Percentiles rank a stretch among this genome's conserved stretches.
These are phyloP conservation scores for Porodaedalea pini DNA, from an alignment of 1,284 basidiomycete genomes.

Conservation along the genomic window DNA sequence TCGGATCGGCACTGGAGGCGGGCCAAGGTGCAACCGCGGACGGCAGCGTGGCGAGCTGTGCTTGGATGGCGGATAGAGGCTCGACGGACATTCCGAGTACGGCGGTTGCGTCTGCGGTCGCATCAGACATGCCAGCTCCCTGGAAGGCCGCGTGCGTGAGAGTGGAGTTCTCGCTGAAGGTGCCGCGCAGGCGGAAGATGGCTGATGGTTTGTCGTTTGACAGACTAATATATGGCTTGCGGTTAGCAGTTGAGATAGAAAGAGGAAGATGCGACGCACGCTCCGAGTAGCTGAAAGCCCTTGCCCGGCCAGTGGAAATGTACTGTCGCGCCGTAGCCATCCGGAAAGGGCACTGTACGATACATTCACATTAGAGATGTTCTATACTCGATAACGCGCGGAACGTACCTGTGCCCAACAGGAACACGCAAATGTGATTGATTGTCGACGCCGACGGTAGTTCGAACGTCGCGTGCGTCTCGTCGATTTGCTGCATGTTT, in stretches of 20 bases:
- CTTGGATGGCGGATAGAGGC: constrained; percentile 55
- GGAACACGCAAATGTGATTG: constrained; percentile 88
- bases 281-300: constrained; percentile 85
- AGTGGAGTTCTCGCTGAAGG: constrained; percentile 48
- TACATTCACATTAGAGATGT: background rate
- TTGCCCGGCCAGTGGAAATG: constrained; percentile 89
- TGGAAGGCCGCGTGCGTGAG: constrained; percentile 52
- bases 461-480: constrained; percentile 83
- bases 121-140: constrained; percentile 32
- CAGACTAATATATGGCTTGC: constrained; percentile 48
- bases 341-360: constrained; percentile 75
- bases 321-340: constrained; percentile 85
- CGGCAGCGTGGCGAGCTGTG: constrained; percentile 49
- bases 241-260: background rate
- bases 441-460: constrained; percentile 74
- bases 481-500: constrained; percentile 73
- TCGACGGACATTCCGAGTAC: constrained; percentile 71
- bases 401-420: constrained; percentile 74
- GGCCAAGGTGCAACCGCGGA: constrained; percentile 30
- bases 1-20: constrained; percentile 33
- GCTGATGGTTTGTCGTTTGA: constrained; percentile 91
- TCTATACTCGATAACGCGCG: background rate
- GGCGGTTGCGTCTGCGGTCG: constrained; percentile 47
- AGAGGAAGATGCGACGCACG: constrained; percentile 48
- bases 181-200: constrained; percentile 81